Evolutionary conservation across 139 green algal species (phyloP).

Genomic region (Picochlorum costavermella): DNA sequence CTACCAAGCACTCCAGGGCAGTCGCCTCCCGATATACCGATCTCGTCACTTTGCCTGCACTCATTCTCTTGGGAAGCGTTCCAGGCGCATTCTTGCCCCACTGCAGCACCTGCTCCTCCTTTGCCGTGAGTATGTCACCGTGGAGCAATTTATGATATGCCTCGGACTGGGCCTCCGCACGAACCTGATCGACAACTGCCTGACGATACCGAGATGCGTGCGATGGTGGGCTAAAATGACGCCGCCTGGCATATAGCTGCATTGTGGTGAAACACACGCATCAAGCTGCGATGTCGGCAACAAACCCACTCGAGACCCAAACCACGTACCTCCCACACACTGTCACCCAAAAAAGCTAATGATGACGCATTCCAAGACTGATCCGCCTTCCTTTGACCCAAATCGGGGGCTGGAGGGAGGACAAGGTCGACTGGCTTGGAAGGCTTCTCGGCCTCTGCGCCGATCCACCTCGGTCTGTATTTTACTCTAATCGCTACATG

Average conservation of each 20-base stretch:
- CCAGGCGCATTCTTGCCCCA: constrained; percentile 53
- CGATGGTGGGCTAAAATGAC: constrained; percentile 38
- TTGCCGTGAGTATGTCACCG: constrained; percentile 27
- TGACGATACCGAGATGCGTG: constrained; percentile 32
- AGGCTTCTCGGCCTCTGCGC: too few relatives aligned
- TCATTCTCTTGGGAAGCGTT: constrained; percentile 35
- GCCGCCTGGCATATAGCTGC: constrained; percentile 46
- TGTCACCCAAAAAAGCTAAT: constrained; percentile 48
- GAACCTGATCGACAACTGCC: constrained; percentile 29
- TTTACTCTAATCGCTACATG: too few relatives aligned
- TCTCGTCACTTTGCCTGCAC: constrained; percentile 9
- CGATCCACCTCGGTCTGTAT: too few relatives aligned
- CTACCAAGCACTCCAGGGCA: constrained; percentile 46
- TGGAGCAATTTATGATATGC: constrained; percentile 19
- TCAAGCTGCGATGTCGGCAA: background rate
- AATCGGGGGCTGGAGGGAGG: constrained; percentile 25
- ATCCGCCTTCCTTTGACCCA: constrained; percentile 22
- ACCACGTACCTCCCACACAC: constrained; percentile 38
- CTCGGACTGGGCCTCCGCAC: constrained; percentile 48
- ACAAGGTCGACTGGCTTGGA: background rate
- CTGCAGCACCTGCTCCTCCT: constrained; percentile 45
- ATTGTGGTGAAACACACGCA: background rate
- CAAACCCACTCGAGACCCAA: background rate
- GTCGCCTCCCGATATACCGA: constrained; percentile 43
- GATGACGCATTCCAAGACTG: constrained; percentile 38